Base-by-base conservation (phyloP, 371 early-diverging fungal species). In the Zopfochytrium polystomum region DNA sequence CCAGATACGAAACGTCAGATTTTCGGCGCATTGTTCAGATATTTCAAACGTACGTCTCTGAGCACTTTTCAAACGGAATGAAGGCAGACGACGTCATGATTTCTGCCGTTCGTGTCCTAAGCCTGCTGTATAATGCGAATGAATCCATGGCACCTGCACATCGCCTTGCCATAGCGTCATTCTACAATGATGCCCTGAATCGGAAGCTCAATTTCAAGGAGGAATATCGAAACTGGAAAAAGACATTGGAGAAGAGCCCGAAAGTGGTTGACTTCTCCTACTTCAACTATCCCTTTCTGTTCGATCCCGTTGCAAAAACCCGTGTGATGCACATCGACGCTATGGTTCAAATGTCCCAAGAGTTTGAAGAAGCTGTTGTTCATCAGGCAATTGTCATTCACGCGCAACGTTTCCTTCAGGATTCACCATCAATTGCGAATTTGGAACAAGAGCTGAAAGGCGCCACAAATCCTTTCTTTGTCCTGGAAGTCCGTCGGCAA, bases 361-460 rank as follows among this genome's bases (percentile, higher is more conserved):
- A 89, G 63, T 90, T 87, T 48, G 90, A 91, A 72, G 90, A 88
- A 52, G 90, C 92, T 0, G 88, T 87, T 58, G 81, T 78, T 11
- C 69, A 81, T 55, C 81, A 81, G 52, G 77, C 79, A 26, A 62
- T 81, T 9, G 88, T 91, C 13, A 84, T 87, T 27, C 88, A 89
- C 61, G 88, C 91, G 0, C 86, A 87, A 63, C 81, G 85, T 29
- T 77, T 90, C n/a, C 65, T 91, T 50, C 66, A 73, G 42, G 79
- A 76, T 50, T 66, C 72, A 22, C 68, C 65, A 1, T 33, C 60
- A 2, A 64, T 72, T 2, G 23, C 59, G 20, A 65, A 48, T 15
- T 78, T 95, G 34, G 88, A 91, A 60, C 88, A 91, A 62, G 91
- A 87, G 62, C 79, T 96, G n/a, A 85, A 88, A 89, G 88, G 68